A percentile compares a stretch with the other conserved stretches of the same genome.
phyloP scores from a whole-genome alignment of 2,329 filamentous ascomycete species.

The Verticillium nubilum region DNA sequence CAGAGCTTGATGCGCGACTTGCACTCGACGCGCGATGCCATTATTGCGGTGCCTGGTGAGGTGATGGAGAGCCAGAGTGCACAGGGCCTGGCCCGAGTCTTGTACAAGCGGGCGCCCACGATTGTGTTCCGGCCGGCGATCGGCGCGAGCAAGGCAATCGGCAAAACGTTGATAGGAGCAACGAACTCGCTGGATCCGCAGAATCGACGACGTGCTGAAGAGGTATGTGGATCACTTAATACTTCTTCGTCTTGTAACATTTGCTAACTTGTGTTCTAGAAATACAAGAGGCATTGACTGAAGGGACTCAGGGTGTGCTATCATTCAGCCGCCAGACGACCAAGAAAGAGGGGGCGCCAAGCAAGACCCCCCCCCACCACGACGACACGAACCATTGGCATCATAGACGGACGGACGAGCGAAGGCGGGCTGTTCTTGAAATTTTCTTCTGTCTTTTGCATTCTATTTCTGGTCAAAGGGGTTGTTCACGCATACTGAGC shows the following conservation, averaged over 20 bases:
- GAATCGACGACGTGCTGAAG: constrained; percentile 75
- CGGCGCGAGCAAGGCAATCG: constrained; percentile 81
- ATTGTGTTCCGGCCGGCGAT: constrained; percentile 88
- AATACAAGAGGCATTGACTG: constrained; percentile 40
- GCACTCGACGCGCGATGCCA: constrained; percentile 79
- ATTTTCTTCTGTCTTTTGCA: neutral
- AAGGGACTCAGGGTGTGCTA: neutral
- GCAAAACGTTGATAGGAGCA: constrained; percentile 84
- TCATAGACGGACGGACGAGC: constrained; percentile 12
- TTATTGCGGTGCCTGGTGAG: constrained; percentile 90
- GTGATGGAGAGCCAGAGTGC: constrained; percentile 82
- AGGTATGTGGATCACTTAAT: too few relatives aligned
- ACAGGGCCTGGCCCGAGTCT: constrained; percentile 70
- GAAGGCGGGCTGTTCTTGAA: constrained; percentile 8
- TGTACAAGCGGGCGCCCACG: constrained; percentile 80
- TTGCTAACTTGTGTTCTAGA: constrained; percentile 24
- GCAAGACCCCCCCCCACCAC: neutral
- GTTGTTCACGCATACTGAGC: neutral
- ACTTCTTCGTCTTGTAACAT: too few relatives aligned
- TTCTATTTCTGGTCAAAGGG: neutral
- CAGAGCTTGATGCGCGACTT: constrained; percentile 80
- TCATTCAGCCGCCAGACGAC: neutral
- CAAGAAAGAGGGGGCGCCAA: neutral
- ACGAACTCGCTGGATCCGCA: constrained; percentile 85
- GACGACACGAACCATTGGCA: constrained; percentile 4